phyloP scores from a whole-genome alignment of 2,329 filamentous ascomycete species.

The Dissoconium aciculare region DNA sequence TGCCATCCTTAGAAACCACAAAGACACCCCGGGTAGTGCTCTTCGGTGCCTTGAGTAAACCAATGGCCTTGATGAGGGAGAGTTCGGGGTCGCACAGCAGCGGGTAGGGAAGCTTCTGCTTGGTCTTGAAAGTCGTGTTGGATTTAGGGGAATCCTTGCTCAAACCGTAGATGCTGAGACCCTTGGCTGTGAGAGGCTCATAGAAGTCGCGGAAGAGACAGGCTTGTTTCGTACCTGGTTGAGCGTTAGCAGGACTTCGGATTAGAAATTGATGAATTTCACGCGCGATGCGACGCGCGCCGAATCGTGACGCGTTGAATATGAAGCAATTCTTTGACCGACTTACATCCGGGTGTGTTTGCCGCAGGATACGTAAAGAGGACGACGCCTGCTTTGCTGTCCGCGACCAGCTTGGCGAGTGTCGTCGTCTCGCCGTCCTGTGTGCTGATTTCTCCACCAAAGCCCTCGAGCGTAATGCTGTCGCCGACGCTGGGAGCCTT shows the following conservation, averaged over 20 bases:
- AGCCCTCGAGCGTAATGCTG: slow-evolving; percentile 38
- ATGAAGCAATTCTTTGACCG: neutral
- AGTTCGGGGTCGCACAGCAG: slow-evolving; percentile 69
- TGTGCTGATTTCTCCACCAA: slow-evolving; percentile 61
- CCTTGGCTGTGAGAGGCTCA: slow-evolving; percentile 56
- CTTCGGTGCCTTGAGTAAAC: slow-evolving; percentile 71
- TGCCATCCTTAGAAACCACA: slow-evolving; percentile 52
- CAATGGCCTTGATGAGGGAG: slow-evolving; percentile 68
- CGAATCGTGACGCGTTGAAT: neutral
- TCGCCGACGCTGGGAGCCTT: slow-evolving; percentile 31
- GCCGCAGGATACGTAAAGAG: slow-evolving; percentile 94
- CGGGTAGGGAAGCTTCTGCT: slow-evolving; percentile 77
- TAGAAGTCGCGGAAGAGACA: slow-evolving; percentile 87
- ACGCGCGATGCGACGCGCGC: neutral
- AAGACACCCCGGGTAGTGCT: slow-evolving; percentile 80
- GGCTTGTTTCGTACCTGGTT: slow-evolving; percentile 72
- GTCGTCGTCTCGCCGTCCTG: slow-evolving; percentile 70
- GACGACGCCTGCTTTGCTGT: slow-evolving; percentile 74
- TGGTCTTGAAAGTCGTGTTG: slow-evolving; percentile 84
- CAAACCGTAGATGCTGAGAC: slow-evolving; percentile 78
- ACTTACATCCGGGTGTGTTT: slow-evolving; percentile 84
- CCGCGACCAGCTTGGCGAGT: slow-evolving; percentile 63
- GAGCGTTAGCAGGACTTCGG: neutral
- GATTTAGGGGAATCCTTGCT: slow-evolving; percentile 77
- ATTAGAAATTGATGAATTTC: slow-evolving; percentile 2